These are phyloP conservation scores for Kurtzmaniella quercitrusa DNA, from an alignment of 1,139 yeast species.

Conservation along the genomic window DNA sequence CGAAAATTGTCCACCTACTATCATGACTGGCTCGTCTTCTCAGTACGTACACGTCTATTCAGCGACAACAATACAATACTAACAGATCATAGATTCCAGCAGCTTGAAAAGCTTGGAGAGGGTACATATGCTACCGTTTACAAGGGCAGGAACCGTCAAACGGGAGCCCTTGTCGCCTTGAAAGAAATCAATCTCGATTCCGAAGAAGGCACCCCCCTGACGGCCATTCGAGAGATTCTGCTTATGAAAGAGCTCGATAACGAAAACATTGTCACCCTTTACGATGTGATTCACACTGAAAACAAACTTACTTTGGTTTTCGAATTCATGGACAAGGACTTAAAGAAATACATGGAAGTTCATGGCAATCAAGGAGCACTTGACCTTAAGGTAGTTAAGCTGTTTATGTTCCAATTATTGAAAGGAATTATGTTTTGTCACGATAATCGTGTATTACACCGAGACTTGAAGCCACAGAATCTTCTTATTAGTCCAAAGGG, in stretches of 20 bases:
- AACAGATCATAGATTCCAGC: constrained; percentile 35
- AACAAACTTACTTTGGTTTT: constrained; percentile 91
- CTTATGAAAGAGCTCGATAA: constrained; percentile 94
- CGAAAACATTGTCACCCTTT: constrained; percentile 87
- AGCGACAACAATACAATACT: not conserved
- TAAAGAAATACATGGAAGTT: constrained; percentile 90
- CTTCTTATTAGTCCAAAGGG: constrained; percentile 84
- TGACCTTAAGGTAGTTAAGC: constrained; percentile 74
- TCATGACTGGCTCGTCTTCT: constrained; percentile 27
- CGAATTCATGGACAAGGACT: constrained; percentile 90
- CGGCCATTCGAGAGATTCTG: constrained; percentile 95
- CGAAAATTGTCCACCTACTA: not conserved
- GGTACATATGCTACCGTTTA: constrained; percentile 98
- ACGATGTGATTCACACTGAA: constrained; percentile 95
- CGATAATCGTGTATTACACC: constrained; percentile 88
- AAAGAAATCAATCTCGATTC: constrained; percentile 93
- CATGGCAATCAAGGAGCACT: constrained; percentile 81
- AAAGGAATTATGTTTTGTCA: constrained; percentile 94
- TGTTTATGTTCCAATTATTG: constrained; percentile 88
- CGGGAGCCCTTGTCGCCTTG: constrained; percentile 91
- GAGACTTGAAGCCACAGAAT: constrained; percentile 95
- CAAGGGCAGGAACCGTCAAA: constrained; percentile 86
- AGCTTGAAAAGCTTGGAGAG: constrained; percentile 89
- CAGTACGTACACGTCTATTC: constrained; percentile 18
- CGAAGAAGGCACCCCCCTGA: constrained; percentile 97